Base-by-base conservation (phyloP, 2,329 filamentous ascomycete species). In the Verticillium dahliae region DNA sequence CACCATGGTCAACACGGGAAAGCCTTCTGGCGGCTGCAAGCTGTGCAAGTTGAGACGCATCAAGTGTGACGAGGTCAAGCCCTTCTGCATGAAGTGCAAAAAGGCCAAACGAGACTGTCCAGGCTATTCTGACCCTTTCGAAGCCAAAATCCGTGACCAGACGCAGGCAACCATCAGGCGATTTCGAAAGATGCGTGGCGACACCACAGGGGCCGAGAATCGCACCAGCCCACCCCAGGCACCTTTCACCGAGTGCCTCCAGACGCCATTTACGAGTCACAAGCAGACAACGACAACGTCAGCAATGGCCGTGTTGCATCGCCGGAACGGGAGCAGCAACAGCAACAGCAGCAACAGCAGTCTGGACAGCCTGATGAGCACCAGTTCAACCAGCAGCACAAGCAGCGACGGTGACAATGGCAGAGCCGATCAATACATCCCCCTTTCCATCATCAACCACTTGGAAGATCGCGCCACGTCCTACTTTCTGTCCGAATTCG, bases 1-100 rank as follows among this genome's bases (percentile, higher is more conserved):
- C 56, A 62, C 2, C 54, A 69, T 69, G 67, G 67, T 69, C 22
- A 69, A 69, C 61, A 69, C 67, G 6, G 67, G 67, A 54, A 68
- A 69, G 55, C 67, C 67, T 37, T 69, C 67, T 50, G 62, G 64
- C 22, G 67, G 67, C 35, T 69, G 67, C 62, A 69, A 69, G 57
- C 59, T 69, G 35, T 69, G 67, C 59, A 64, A 65, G 22, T 60
- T 63, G 18, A 60, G 67, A 35, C 63, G 67, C 27, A 69, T 69
- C 55, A 69, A 68, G 56, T 69, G 67, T 45, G 67, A 69, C 22
- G 67, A 69, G 59, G 65, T 59, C 45, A 69, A 65, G 60, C 67
- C 67, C 3, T 65, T 63, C 35, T 69, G 67, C 60, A 62, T 69
- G 59, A 65, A 68, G 55, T 69, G 67, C 61, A 66, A 60, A 35